Conservation (phyloP, 1,284 basidiomycete species). For the Malassezia vespertilionis region DNA sequence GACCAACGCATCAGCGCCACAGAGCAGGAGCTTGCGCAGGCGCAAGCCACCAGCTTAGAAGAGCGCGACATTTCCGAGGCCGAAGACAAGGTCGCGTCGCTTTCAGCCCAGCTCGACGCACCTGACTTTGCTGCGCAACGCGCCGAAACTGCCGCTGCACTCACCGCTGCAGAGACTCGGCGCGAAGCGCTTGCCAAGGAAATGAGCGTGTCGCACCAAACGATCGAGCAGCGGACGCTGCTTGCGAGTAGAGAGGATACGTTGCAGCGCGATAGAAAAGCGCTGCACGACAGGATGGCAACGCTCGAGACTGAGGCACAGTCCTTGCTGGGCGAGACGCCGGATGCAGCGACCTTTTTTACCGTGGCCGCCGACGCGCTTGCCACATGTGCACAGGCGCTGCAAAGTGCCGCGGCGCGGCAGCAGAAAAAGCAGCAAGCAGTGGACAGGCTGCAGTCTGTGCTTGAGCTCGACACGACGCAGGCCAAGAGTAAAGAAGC, state of each 20-base stretch:
- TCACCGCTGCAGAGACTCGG: conserved; percentile 1
- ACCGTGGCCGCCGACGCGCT: background rate
- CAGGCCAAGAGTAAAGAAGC: too few relatives aligned
- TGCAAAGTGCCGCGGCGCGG: background rate
- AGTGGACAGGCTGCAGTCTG: background rate
- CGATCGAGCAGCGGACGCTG: background rate
- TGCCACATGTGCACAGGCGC: background rate
- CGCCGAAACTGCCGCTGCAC: background rate
- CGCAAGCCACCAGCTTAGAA: background rate
- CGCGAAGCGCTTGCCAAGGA: conserved; percentile 2
- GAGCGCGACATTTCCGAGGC: background rate
- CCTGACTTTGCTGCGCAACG: background rate
- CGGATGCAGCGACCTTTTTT: background rate
- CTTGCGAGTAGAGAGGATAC: conserved; percentile 15
- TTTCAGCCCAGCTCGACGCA: background rate
- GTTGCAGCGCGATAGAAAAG: conserved; percentile 53
- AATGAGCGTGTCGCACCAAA: background rate
- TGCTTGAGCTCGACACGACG: background rate
- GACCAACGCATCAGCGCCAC: background rate
- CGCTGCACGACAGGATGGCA: conserved; percentile 55
- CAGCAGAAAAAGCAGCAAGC: background rate
- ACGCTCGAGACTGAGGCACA: conserved; percentile 47
- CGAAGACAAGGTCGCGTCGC: background rate
- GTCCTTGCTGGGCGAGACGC: background rate
- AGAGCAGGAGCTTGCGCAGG: background rate